Conservation (phyloP, 148 eudicot species). For the Chenopodium formosanum region DNA sequence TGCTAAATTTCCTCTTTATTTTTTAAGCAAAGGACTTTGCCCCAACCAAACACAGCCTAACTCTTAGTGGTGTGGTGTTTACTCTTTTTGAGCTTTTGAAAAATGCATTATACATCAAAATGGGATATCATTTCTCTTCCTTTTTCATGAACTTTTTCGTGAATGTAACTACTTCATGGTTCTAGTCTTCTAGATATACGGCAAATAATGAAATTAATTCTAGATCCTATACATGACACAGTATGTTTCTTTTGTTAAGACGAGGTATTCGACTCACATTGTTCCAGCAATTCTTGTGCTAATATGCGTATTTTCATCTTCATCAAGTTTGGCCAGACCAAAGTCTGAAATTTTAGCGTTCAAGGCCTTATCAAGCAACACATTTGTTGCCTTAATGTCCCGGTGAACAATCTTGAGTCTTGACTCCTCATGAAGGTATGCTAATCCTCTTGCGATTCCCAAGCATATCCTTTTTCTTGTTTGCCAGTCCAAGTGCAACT, state of each 20-base stretch:
- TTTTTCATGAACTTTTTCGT: too few relatives aligned
- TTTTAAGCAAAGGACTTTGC: too few relatives aligned
- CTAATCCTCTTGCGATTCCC: slow-evolving; percentile 55
- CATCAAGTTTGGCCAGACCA: slow-evolving; percentile 85
- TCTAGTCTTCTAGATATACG: too few relatives aligned
- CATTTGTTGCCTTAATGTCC: slow-evolving; percentile 83
- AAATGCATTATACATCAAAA: too few relatives aligned
- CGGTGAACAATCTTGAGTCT: slow-evolving; percentile 70
- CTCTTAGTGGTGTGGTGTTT: too few relatives aligned
- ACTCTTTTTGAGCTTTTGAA: too few relatives aligned
- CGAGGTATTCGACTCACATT: slow-evolving; percentile 41
- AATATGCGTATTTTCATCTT: slow-evolving; percentile 73
- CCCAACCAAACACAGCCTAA: too few relatives aligned
- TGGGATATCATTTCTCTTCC: too few relatives aligned
- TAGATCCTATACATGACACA: too few relatives aligned
- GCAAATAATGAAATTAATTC: too few relatives aligned
- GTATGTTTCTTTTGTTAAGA: background rate
- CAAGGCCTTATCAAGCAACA: slow-evolving; percentile 63
- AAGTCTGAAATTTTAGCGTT: slow-evolving; percentile 82
- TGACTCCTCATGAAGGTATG: slow-evolving; percentile 60
- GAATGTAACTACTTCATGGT: too few relatives aligned
- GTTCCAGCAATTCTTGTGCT: slow-evolving; percentile 82
- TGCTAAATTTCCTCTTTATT: too few relatives aligned
- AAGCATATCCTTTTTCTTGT: slow-evolving; percentile 47
- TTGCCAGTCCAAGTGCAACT: slow-evolving; percentile 43